A percentile compares a stretch with the other conserved stretches of the same genome.
These are phyloP conservation scores for Murraya paniculata DNA, from an alignment of 345 rosid species.

Conservation along the genomic window DNA sequence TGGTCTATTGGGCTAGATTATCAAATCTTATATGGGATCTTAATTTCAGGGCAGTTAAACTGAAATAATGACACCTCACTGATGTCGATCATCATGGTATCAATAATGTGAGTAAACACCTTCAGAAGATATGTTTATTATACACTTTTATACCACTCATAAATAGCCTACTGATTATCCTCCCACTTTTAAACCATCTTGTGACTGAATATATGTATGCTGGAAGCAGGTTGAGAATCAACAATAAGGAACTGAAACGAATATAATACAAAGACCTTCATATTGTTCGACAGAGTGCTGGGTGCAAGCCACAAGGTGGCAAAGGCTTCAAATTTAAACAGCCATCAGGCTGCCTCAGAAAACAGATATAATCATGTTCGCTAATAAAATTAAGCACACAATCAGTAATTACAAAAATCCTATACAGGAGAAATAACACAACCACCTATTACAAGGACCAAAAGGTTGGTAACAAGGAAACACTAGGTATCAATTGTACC, in stretches of 20 bases:
- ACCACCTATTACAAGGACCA: neutral
- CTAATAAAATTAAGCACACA: neutral
- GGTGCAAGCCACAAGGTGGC: neutral
- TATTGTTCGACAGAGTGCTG: neutral
- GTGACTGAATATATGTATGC: neutral
- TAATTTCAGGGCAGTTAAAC: neutral
- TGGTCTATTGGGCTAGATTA: neutral
- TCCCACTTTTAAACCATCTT: neutral
- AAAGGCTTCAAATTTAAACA: neutral
- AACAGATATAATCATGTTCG: neutral
- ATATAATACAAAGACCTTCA: neutral
- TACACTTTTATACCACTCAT: neutral
- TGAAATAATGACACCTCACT: neutral
- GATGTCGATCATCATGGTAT: neutral
- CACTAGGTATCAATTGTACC: constrained; percentile 26
- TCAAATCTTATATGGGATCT: neutral
- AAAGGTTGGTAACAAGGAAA: neutral
- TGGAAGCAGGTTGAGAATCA: neutral
- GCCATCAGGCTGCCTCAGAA: neutral
- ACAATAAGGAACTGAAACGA: neutral
- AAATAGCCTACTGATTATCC: neutral
- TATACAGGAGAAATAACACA: neutral
- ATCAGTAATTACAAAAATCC: neutral
- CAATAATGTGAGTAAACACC: neutral
- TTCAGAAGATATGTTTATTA: neutral